Evolutionary conservation across 2,329 filamentous ascomycete genomes (phyloP).

Genomic region (Chaetomiaceae sp.): DNA sequence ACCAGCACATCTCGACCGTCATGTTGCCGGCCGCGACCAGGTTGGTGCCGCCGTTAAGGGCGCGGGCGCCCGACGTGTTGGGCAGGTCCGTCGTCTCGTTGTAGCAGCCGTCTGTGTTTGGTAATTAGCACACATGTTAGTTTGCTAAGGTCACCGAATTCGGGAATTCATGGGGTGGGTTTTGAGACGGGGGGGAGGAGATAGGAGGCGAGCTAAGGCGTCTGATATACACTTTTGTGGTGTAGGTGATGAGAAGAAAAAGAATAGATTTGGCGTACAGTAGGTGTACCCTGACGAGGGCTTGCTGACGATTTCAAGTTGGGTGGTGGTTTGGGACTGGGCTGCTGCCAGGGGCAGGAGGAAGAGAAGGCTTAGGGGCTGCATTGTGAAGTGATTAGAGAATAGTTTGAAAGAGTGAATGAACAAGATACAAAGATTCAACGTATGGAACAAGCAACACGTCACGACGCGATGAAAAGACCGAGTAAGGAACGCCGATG

Average conservation of each 20-base stretch:
- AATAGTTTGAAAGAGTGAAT: not conserved
- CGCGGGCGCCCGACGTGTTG: slow-evolving; percentile 39
- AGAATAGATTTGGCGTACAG: not conserved
- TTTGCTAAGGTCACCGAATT: not conserved
- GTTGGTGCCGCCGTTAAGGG: slow-evolving; percentile 42
- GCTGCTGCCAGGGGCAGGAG: not conserved
- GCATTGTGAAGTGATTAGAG: not conserved
- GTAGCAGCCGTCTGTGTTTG: slow-evolving; percentile 45
- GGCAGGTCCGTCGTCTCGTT: slow-evolving; percentile 50
- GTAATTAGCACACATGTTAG: no score
- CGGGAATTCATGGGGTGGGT: no score
- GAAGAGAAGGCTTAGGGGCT: not conserved
- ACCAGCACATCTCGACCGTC: slow-evolving; percentile 49
- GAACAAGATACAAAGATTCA: not conserved
- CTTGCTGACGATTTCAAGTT: not conserved
- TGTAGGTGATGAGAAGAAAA: no score
- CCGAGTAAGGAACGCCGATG: not conserved
- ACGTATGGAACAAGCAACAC: not conserved
- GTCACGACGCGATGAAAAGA: not conserved
- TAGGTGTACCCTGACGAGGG: not conserved
- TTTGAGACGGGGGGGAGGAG: no score
- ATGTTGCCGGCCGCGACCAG: slow-evolving; percentile 41
- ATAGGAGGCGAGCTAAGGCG: no score
- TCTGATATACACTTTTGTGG: no score
- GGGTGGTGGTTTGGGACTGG: not conserved